Conservation (phyloP, 305 asterid genomes). For the Nicotiana rustica region DNA sequence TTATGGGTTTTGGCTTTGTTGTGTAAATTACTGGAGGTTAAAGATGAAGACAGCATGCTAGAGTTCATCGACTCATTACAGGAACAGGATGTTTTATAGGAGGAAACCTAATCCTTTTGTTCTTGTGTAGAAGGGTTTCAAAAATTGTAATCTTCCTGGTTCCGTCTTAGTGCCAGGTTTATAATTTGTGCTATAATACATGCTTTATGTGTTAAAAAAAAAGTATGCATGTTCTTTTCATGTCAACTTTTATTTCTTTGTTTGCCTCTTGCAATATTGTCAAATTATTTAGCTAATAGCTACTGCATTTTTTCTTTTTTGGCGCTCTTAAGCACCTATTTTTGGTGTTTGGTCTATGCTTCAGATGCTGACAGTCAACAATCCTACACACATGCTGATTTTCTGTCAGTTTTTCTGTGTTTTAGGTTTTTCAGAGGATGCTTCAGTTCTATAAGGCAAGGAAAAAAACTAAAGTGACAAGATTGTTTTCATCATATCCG, state of each 20-base stretch:
- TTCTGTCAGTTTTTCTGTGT: conserved; percentile 38
- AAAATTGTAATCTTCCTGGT: neutral
- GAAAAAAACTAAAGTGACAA: conserved; percentile 59
- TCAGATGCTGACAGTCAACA: conserved; percentile 14
- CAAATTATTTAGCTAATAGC: neutral
- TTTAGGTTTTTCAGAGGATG: conserved; percentile 87
- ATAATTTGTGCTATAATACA: neutral
- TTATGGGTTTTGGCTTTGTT: too few relatives aligned
- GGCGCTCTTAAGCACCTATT: neutral
- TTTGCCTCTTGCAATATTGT: neutral
- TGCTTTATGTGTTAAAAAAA: too few relatives aligned
- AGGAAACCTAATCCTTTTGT: neutral
- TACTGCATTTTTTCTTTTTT: neutral
- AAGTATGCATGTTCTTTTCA: neutral
- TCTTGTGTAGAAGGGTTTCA: neutral
- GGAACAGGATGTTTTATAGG: neutral
- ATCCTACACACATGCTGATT: conserved; percentile 20
- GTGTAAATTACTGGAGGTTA: too few relatives aligned
- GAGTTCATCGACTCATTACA: neutral
- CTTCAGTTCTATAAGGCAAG: conserved; percentile 52
- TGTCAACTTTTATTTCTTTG: conserved; percentile 8
- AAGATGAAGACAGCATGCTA: neutral
- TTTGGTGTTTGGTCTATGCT: conserved; percentile 27
- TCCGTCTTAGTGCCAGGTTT: neutral
- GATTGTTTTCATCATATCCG: conserved; percentile 66